A percentile compares a stretch with the other conserved stretches of the same genome.
These are phyloP conservation scores for Alternaria solani DNA, from an alignment of 2,329 filamentous ascomycete species.

Conservation along the genomic window DNA sequence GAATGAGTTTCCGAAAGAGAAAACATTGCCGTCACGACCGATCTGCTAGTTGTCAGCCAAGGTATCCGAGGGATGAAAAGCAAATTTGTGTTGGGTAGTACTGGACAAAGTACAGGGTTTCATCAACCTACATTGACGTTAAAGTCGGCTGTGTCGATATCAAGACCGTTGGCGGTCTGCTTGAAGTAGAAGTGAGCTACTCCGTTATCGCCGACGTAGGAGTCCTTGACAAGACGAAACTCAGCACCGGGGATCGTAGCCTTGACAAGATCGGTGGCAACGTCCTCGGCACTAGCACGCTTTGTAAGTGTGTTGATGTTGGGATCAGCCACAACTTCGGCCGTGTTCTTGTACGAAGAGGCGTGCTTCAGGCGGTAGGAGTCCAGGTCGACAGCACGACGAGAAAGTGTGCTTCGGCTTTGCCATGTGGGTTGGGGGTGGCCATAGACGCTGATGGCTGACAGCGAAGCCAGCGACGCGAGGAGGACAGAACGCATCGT, in stretches of 20 bases:
- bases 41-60: constrained; percentile 48
- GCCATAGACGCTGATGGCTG: constrained; percentile 32
- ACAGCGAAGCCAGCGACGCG: constrained; percentile 39
- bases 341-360: constrained; percentile 35
- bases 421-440: constrained; percentile 28
- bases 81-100: background rate
- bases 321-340: constrained; percentile 27
- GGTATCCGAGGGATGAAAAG: background rate
- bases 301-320: constrained; percentile 28
- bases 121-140: constrained; percentile 64
- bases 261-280: constrained; percentile 47
- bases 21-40: constrained; percentile 61
- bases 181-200: constrained; percentile 67
- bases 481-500: constrained; percentile 44
- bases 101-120: background rate
- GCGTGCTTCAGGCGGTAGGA: constrained; percentile 41
- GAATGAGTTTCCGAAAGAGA: constrained; percentile 65
- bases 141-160: constrained; percentile 68
- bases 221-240: constrained; percentile 63
- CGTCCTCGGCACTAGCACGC: constrained; percentile 39
- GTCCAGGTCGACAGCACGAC: constrained; percentile 41
- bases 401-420: constrained; percentile 24
- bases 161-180: constrained; percentile 65
- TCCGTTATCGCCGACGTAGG: constrained; percentile 64
- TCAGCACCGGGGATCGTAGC: constrained; percentile 45